phyloP scores from a whole-genome alignment of 2,329 filamentous ascomycete species.

The Hawksworthiomyces lignivorus region DNA sequence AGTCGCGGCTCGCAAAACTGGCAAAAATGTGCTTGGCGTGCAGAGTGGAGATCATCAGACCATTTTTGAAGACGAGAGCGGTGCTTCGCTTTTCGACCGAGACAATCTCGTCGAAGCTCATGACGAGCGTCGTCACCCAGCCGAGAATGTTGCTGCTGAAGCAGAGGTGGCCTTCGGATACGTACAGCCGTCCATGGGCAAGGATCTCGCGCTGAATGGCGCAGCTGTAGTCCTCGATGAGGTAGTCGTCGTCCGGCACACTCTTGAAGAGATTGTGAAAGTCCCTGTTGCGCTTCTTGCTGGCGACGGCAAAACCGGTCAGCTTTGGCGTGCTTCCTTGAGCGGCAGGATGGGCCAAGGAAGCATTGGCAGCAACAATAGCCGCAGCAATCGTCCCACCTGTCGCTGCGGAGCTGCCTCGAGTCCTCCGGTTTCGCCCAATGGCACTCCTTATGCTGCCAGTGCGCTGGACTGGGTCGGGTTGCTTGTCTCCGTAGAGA shows the following conservation, averaged over 20 bases:
- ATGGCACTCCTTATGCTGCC: slow-evolving; percentile 60
- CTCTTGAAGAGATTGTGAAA: slow-evolving; percentile 93
- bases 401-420: slow-evolving; percentile 72
- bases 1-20: slow-evolving; percentile 87
- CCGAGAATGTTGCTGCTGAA: slow-evolving; percentile 99
- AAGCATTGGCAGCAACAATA: slow-evolving; percentile 61
- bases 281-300: slow-evolving; percentile 90
- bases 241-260: slow-evolving; percentile 93
- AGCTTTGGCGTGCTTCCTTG: slow-evolving; percentile 61
- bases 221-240: slow-evolving; percentile 98
- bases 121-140: slow-evolving; percentile 95
- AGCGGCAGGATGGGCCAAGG: slow-evolving; percentile 56
- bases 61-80: slow-evolving; percentile 92
- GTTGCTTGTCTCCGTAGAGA: slow-evolving; percentile 53
- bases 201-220: slow-evolving; percentile 93
- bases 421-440: slow-evolving; percentile 58
- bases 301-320: slow-evolving; percentile 92
- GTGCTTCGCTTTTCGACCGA: slow-evolving; percentile 96
- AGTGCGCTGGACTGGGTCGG: slow-evolving; percentile 44
- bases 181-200: slow-evolving; percentile 85
- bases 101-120: slow-evolving; percentile 96
- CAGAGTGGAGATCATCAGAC: slow-evolving; percentile 90
- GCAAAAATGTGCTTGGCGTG: slow-evolving; percentile 95
- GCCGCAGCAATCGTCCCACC: slow-evolving; percentile 58
- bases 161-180: slow-evolving; percentile 94